Conservation (phyloP, 2,329 filamentous ascomycete genomes). For the Penicillium rolfsii region DNA sequence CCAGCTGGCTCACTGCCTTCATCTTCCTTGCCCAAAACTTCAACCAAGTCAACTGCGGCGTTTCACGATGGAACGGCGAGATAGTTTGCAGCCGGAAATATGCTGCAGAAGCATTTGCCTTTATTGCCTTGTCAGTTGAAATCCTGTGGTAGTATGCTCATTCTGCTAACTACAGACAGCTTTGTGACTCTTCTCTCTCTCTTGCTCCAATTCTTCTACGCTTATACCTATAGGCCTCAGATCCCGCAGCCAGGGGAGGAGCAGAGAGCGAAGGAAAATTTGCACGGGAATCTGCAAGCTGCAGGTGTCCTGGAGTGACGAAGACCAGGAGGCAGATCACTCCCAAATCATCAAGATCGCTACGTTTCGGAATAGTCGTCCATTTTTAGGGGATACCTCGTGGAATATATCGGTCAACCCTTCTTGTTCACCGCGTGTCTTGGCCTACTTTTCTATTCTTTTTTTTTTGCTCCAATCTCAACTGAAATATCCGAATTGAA, state of each 20-base stretch:
- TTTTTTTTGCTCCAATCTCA: too few relatives aligned
- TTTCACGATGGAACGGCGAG: constrained; percentile 23
- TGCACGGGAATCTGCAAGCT: not conserved
- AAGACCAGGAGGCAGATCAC: not conserved
- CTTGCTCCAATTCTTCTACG: constrained; percentile 2
- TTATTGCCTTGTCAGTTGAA: constrained; percentile 25
- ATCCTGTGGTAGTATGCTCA: too few relatives aligned
- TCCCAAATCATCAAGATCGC: too few relatives aligned
- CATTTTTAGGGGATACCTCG: not conserved
- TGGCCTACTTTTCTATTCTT: not conserved
- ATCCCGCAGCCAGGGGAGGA: not conserved
- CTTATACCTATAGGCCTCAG: not conserved
- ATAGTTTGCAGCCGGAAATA: constrained; percentile 27
- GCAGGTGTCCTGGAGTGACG: not conserved
- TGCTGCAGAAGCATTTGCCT: constrained; percentile 25
- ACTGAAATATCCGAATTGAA: not conserved
- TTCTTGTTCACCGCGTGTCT: not conserved
- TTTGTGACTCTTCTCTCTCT: not conserved
- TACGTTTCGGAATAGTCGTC: not conserved
- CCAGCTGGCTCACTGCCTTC: constrained; percentile 29
- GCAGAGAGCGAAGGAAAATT: not conserved
- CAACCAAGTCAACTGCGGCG: constrained; percentile 19
- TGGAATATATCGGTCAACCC: not conserved
- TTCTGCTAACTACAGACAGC: not conserved
- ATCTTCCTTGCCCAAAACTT: constrained; percentile 26